These are phyloP conservation scores for Amauroascus verrucosus DNA, from an alignment of 2,329 filamentous ascomycete species.

Conservation along the genomic window DNA sequence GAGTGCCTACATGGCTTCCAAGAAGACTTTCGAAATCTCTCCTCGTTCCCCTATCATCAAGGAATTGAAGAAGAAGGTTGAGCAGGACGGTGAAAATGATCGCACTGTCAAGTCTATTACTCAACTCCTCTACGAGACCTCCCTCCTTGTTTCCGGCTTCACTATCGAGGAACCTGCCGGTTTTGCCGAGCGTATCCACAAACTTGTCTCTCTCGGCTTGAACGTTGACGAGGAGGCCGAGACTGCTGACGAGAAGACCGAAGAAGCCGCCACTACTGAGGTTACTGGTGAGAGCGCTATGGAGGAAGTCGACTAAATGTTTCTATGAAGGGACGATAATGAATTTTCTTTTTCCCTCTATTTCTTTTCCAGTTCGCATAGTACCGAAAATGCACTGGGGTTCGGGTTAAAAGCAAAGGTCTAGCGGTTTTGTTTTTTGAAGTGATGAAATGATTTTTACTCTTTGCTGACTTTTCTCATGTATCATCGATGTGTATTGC, in stretches of 20 bases:
- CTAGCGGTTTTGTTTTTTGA: conserved; percentile 10
- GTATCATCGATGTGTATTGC: conserved; percentile 8
- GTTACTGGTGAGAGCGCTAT: conserved; percentile 81
- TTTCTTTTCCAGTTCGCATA: conserved; percentile 3
- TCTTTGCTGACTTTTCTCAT: conserved; percentile 1
- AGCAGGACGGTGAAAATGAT: conserved; percentile 94
- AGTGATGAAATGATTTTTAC: conserved; percentile 3
- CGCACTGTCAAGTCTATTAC: conserved; percentile 99
- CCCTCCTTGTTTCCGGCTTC: conserved; percentile 95
- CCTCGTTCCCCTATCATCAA: conserved; percentile 95
- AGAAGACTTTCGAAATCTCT: conserved; percentile 99
- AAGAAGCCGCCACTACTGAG: conserved; percentile 51
- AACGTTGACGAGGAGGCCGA: conserved; percentile 95
- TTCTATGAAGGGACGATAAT: conserved; percentile 6
- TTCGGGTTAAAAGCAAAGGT: conserved; percentile 12
- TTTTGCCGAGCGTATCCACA: conserved; percentile 99
- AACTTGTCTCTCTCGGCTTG: conserved; percentile 93
- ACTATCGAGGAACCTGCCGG: conserved; percentile 97
- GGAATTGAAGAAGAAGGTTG: conserved; percentile 99
- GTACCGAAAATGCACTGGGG: conserved; percentile 10
- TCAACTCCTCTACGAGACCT: conserved; percentile 97
- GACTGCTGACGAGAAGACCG: conserved; percentile 47
- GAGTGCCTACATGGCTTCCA: conserved; percentile 99
- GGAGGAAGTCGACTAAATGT: conserved; percentile 95
- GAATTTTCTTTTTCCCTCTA: conserved; percentile 4